These are phyloP conservation scores for Spathaspora arborariae DNA, from an alignment of 805 yeast species.

Conservation along the genomic window DNA sequence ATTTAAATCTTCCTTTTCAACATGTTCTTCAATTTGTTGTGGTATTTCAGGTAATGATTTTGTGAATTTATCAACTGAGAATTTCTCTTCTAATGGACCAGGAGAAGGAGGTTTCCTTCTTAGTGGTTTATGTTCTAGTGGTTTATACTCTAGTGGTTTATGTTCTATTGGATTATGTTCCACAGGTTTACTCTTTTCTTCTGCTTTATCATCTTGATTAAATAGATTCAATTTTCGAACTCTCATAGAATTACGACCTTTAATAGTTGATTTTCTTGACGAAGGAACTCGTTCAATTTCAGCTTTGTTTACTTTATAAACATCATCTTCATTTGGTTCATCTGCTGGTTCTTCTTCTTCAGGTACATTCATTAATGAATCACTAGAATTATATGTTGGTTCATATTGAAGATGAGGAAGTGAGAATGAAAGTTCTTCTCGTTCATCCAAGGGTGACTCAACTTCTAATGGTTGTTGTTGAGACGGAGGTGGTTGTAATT, in stretches of 20 bases:
- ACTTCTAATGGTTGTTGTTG: not conserved
- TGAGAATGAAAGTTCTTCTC: not conserved
- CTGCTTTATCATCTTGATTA: slow-evolving; percentile 13
- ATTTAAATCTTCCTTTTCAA: slow-evolving; percentile 11
- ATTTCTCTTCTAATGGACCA: slow-evolving; percentile 5
- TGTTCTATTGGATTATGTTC: slow-evolving; percentile 4
- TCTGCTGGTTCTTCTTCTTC: slow-evolving; percentile 33
- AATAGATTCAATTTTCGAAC: slow-evolving; percentile 39
- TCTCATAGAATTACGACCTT: slow-evolving; percentile 35
- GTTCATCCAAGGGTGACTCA: not conserved
- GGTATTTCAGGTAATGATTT: not conserved
- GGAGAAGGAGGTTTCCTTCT: slow-evolving; percentile 8
- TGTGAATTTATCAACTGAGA: not conserved
- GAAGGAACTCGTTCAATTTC: slow-evolving; percentile 21
- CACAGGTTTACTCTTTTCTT: not conserved
- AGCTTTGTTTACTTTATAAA: slow-evolving; percentile 28
- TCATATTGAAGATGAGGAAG: not conserved
- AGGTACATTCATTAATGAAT: slow-evolving; percentile 30
- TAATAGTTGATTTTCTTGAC: slow-evolving; percentile 39
- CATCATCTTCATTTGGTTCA: slow-evolving; percentile 12
- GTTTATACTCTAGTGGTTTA: slow-evolving; percentile 3
- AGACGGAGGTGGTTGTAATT: not conserved
- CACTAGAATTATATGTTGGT: slow-evolving; percentile 18
- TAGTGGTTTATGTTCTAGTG: not conserved
- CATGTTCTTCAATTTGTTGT: slow-evolving; percentile 7